These are phyloP conservation scores for Sugiyamaella pinicola DNA, from an alignment of 1,139 yeast genomes.

Conservation along the genomic window DNA sequence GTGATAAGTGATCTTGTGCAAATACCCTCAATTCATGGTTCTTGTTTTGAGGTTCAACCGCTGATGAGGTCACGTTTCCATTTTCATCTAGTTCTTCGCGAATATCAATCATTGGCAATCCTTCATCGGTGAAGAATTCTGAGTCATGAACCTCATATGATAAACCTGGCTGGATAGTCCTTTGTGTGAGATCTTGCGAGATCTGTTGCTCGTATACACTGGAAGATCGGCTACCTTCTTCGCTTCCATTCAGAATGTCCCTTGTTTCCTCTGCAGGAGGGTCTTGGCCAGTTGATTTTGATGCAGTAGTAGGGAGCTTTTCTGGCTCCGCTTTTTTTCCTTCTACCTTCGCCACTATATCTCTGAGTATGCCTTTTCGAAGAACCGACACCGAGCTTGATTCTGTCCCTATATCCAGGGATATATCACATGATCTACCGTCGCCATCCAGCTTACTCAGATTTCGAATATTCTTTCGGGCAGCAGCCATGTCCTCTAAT, in stretches of 20 bases:
- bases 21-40: conserved; percentile 30
- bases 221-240: too few species aligned
- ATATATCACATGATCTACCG: neutral
- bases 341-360: too few species aligned
- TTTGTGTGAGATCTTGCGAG: neutral
- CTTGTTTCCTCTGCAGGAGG: too few species aligned
- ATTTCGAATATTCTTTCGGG: conserved; percentile 46
- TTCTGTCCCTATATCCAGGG: neutral
- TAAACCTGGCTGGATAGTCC: neutral
- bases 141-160: conserved; percentile 5
- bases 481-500: conserved; percentile 49
- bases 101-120: conserved; percentile 74
- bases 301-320: too few species aligned
- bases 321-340: too few species aligned
- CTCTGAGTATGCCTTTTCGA: too few species aligned
- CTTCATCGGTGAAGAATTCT: conserved; percentile 44
- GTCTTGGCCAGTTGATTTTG: too few species aligned
- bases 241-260: too few species aligned
- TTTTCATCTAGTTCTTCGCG: conserved; percentile 83
- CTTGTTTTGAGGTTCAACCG: conserved; percentile 34
- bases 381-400: neutral
- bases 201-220: neutral
- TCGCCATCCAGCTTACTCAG: conserved; percentile 29
- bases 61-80: conserved; percentile 56
- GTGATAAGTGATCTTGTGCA: conserved; percentile 26